Percentiles rank a stretch among this genome's conserved stretches.
Evolutionary conservation across 176 grass and related monocot species (phyloP).

Genomic region (Cymbopogon citratus): DNA sequence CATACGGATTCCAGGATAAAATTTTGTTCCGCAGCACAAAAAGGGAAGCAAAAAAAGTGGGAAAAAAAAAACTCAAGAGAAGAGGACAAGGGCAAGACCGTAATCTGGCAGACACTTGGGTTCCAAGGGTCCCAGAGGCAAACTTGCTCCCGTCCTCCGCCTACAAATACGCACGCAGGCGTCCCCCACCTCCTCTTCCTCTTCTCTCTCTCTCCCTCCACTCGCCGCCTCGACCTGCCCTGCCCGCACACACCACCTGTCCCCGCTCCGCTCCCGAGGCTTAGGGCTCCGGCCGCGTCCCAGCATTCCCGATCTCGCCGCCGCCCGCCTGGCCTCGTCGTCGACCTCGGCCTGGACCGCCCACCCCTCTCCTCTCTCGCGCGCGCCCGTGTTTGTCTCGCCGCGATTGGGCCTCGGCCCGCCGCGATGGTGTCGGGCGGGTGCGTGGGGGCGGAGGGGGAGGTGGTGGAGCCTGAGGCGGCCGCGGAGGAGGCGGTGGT

Average conservation of each 20-base stretch:
- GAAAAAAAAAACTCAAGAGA: background rate
- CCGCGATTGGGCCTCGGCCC: background rate
- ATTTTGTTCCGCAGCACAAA: background rate
- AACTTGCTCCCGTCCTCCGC: conserved; percentile 30
- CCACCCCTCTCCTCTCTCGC: background rate
- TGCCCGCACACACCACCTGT: conserved; percentile 24
- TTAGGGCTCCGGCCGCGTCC: conserved; percentile 23
- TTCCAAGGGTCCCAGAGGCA: conserved; percentile 24
- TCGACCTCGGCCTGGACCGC: background rate
- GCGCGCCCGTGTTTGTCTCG: background rate
- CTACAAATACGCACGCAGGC: conserved; percentile 61
- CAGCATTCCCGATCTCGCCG: conserved; percentile 45
- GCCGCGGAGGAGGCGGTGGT: background rate
- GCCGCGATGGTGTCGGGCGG: conserved; percentile 46
- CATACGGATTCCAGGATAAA: background rate
- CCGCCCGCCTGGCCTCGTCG: background rate
- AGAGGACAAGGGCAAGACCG: conserved; percentile 2
- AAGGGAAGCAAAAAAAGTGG: background rate
- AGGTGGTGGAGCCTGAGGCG: conserved; percentile 8
- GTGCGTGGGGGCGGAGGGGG: conserved; percentile 37
- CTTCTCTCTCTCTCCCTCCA: conserved; percentile 6
- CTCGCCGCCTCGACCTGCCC: conserved; percentile 1
- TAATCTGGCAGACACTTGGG: background rate
- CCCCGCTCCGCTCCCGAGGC: conserved; percentile 13
- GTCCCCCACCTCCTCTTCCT: background rate